These are phyloP conservation scores for Phytophthora ohioensis DNA, from an alignment of 352 stramenopile genomes.

Conservation along the genomic window DNA sequence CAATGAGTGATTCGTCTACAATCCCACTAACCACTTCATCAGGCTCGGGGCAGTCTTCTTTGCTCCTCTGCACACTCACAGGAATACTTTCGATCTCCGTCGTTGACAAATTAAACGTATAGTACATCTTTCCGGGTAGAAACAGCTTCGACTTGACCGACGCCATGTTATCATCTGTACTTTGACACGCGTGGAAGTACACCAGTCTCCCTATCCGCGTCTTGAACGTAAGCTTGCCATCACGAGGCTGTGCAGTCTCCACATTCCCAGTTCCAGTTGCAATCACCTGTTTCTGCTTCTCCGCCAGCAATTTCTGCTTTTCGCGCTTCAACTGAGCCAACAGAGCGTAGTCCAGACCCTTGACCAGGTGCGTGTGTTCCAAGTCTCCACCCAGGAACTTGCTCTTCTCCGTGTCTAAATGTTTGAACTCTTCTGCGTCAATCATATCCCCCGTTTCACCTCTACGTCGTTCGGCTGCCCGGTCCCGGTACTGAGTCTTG, in stretches of 20 bases:
- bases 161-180: slow-evolving; percentile 21
- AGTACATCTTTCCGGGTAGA: slow-evolving; percentile 77
- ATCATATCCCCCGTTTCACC: slow-evolving; percentile 51
- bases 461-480: slow-evolving; percentile 68
- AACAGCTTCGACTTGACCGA: slow-evolving; percentile 70
- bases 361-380: slow-evolving; percentile 90
- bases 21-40: slow-evolving; percentile 68
- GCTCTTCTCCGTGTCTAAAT: slow-evolving; percentile 76
- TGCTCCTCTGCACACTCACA: slow-evolving; percentile 72
- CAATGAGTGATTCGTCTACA: slow-evolving; percentile 60
- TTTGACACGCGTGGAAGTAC: slow-evolving; percentile 73
- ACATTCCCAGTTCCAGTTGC: background rate
- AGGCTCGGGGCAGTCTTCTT: slow-evolving; percentile 70
- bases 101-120: slow-evolving; percentile 66
- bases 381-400: slow-evolving; percentile 88
- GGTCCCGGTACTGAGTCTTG: slow-evolving; percentile 61
- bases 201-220: slow-evolving; percentile 66
- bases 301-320: slow-evolving; percentile 60
- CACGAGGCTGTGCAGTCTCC: slow-evolving; percentile 2
- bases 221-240: slow-evolving; percentile 64
- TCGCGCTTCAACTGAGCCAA: slow-evolving; percentile 88
- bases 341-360: slow-evolving; percentile 89
- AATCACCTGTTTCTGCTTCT: slow-evolving; percentile 39
- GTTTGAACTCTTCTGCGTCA: slow-evolving; percentile 57
- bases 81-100: slow-evolving; percentile 60